A percentile compares a stretch with the other conserved stretches of the same genome.
These are phyloP conservation scores for Quercus suber DNA, from an alignment of 306 rosid genomes.

Conservation along the genomic window DNA sequence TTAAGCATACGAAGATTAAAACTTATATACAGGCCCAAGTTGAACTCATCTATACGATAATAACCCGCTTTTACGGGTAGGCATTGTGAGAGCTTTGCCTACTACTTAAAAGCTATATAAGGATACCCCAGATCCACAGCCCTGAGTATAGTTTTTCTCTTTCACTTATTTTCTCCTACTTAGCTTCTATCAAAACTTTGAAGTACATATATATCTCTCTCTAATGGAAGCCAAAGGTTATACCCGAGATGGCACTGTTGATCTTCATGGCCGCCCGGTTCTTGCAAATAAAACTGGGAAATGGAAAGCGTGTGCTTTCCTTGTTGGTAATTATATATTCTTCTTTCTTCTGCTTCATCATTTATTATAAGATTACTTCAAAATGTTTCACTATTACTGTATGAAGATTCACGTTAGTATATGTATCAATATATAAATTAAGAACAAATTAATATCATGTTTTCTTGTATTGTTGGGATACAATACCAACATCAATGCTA, in stretches of 20 bases:
- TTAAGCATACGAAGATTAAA: not conserved
- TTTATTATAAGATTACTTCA: not conserved
- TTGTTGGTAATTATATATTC: constrained; percentile 57
- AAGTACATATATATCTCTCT: not conserved
- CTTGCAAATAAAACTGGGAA: constrained; percentile 81
- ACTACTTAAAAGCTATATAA: not conserved
- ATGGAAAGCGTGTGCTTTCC: constrained; percentile 98
- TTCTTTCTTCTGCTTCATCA: not conserved
- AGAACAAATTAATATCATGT: too few relatives aligned
- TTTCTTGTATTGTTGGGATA: too few relatives aligned
- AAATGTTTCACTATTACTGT: too few relatives aligned
- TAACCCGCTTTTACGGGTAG: too few relatives aligned
- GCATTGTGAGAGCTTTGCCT: not conserved
- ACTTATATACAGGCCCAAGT: not conserved
- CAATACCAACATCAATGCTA: too few relatives aligned
- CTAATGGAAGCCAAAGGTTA: constrained; percentile 64
- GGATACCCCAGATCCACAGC: constrained; percentile 11
- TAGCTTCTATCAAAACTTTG: not conserved
- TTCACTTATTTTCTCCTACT: constrained; percentile 9
- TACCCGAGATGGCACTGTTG: constrained; percentile 79
- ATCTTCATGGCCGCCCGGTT: constrained; percentile 76
- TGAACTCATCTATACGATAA: too few relatives aligned
- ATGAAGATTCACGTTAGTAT: too few relatives aligned
- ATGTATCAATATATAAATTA: too few relatives aligned
- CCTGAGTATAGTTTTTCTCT: constrained; percentile 14